A percentile compares a stretch with the other conserved stretches of the same genome.
phyloP scores from a whole-genome alignment of 2,329 filamentous ascomycete species.

The Apiospora hydei region DNA sequence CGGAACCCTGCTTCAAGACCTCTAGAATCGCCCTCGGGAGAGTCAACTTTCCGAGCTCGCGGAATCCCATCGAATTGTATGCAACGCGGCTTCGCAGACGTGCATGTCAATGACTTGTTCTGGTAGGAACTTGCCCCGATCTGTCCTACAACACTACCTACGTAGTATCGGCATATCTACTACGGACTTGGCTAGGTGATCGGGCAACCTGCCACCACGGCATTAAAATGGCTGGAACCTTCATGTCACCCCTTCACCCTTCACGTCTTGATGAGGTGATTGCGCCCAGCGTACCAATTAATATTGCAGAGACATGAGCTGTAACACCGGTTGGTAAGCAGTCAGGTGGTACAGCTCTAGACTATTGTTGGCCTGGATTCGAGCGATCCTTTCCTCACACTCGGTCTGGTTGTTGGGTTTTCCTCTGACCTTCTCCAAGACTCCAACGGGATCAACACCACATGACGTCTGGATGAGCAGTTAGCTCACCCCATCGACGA shows the following conservation, averaged over 20 bases:
- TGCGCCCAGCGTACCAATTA: neutral
- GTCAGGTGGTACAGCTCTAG: neutral
- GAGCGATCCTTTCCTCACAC: neutral
- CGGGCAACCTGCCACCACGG: neutral
- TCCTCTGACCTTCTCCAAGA: neutral
- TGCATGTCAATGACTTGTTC: neutral
- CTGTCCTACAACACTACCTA: neutral
- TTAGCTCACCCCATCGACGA: slow-evolving; percentile 16
- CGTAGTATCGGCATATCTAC: neutral
- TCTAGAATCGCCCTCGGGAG: neutral
- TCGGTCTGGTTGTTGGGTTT: neutral
- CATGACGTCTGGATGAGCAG: slow-evolving; percentile 18
- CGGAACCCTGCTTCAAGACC: neutral
- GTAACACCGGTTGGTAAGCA: neutral
- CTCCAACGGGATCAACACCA: neutral
- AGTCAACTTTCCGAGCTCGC: neutral
- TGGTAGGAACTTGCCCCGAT: neutral
- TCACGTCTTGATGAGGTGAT: slow-evolving; percentile 18
- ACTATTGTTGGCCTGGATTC: neutral
- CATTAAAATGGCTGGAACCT: slow-evolving; percentile 5
- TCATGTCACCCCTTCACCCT: neutral
- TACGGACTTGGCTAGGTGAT: neutral
- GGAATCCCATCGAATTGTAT: neutral
- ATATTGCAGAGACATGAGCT: slow-evolving; percentile 9
- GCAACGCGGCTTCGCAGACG: neutral